Percentiles rank a stretch among this genome's conserved stretches.
phyloP scores from a whole-genome alignment of 164 flowering plant genomes.

The Nymphaea colorata region DNA sequence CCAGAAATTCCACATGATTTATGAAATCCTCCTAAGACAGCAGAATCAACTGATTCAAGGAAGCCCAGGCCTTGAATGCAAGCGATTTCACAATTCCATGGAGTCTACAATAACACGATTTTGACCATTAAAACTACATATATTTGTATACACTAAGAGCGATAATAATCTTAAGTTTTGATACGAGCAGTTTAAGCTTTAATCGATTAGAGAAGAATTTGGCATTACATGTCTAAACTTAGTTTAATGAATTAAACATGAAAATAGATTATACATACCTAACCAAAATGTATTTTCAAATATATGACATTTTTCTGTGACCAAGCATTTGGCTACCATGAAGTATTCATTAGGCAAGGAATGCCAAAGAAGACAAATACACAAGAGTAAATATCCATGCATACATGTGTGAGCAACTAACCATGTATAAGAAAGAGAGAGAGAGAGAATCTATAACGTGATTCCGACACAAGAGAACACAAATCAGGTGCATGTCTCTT shows the following conservation, averaged over 20 bases:
- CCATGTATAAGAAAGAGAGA: background rate
- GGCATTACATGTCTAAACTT: background rate
- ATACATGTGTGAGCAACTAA: background rate
- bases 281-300: too few species aligned
- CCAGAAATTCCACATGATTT: conserved; percentile 20
- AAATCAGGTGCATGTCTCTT: too few species aligned
- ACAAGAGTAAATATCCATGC: background rate
- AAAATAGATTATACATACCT: too few species aligned
- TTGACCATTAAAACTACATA: background rate
- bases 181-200: background rate
- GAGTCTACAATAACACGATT: conserved; percentile 11
- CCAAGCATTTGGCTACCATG: background rate
- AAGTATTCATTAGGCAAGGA: background rate
- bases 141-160: background rate
- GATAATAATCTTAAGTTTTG: background rate
- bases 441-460: background rate
- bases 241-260: too few species aligned
- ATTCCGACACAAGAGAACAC: too few species aligned
- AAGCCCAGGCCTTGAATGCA: conserved; percentile 19
- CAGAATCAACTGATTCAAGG: conserved; percentile 20
- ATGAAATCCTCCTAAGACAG: conserved; percentile 12
- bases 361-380: background rate
- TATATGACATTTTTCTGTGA: background rate
- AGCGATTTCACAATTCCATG: conserved; percentile 35
- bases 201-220: background rate